Percentiles rank a stretch among this genome's conserved stretches.
phyloP scores from a whole-genome alignment of 1,139 yeast species.

The Magnusiomyces magnusii region DNA sequence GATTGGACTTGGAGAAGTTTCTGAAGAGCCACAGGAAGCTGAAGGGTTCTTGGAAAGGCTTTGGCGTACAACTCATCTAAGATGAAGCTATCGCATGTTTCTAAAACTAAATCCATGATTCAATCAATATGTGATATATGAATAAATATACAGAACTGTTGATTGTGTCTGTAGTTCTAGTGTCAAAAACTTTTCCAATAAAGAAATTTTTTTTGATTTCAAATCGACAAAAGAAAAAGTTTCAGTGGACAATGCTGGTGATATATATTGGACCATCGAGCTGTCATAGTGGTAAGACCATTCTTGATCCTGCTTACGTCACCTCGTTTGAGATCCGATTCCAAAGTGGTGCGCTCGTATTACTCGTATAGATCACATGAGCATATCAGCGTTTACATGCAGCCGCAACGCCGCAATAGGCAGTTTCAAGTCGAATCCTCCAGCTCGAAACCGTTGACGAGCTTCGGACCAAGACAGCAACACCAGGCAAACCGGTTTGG shows the following conservation, averaged over 20 bases:
- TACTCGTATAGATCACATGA: neutral
- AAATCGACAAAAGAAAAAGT: neutral
- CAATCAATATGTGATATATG: neutral
- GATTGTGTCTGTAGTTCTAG: neutral
- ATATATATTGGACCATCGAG: neutral
- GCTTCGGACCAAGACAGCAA: neutral
- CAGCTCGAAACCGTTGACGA: no score
- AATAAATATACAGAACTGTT: neutral
- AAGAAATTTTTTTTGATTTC: no score
- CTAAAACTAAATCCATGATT: constrained; percentile 83
- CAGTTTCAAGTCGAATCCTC: neutral
- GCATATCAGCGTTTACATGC: neutral
- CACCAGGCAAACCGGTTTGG: no score
- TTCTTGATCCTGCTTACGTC: neutral
- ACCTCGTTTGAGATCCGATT: neutral
- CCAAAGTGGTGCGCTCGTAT: neutral
- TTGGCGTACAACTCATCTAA: constrained; percentile 69
- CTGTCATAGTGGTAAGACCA: neutral
- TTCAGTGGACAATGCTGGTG: neutral
- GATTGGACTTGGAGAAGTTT: neutral
- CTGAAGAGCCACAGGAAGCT: constrained; percentile 8
- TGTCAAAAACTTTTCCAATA: neutral
- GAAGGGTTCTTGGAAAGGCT: constrained; percentile 37
- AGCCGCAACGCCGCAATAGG: neutral
- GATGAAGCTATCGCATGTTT: constrained; percentile 59